These are phyloP conservation scores for Fraxinus ornus DNA, from an alignment of 305 asterid genomes.

Conservation along the genomic window DNA sequence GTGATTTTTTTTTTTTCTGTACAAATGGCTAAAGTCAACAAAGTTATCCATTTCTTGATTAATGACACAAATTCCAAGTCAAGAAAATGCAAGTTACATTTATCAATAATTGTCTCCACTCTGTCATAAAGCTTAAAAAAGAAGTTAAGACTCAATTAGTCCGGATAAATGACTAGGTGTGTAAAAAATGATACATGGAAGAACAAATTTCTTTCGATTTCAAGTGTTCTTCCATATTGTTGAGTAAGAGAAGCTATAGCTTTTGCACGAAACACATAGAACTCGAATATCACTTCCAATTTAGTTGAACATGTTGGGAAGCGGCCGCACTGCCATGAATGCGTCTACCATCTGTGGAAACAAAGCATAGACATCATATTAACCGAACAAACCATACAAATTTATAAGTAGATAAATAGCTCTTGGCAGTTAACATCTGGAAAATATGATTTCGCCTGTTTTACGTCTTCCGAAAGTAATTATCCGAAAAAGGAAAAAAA, in stretches of 20 bases:
- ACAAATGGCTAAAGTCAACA: no score
- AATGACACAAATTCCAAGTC: background rate
- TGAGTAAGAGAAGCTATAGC: background rate
- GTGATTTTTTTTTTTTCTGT: no score
- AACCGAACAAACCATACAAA: background rate
- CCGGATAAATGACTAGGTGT: background rate
- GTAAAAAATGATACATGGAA: background rate
- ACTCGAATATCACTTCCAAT: background rate
- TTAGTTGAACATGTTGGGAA: slow-evolving; percentile 78
- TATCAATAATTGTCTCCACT: background rate
- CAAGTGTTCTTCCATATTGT: background rate
- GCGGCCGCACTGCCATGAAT: slow-evolving; percentile 80
- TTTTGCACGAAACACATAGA: background rate
- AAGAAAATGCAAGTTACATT: background rate
- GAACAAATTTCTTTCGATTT: background rate
- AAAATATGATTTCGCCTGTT: background rate
- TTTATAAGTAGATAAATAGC: background rate
- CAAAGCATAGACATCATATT: background rate
- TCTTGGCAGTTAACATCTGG: background rate
- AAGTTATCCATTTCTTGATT: background rate
- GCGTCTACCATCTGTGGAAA: slow-evolving; percentile 77
- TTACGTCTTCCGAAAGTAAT: background rate
- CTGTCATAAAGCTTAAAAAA: background rate
- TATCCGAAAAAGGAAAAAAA: background rate
- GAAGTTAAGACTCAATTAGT: background rate